These are phyloP conservation scores for Boletus coccyginus DNA, from an alignment of 768 basidiomycete species.

Conservation along the genomic window DNA sequence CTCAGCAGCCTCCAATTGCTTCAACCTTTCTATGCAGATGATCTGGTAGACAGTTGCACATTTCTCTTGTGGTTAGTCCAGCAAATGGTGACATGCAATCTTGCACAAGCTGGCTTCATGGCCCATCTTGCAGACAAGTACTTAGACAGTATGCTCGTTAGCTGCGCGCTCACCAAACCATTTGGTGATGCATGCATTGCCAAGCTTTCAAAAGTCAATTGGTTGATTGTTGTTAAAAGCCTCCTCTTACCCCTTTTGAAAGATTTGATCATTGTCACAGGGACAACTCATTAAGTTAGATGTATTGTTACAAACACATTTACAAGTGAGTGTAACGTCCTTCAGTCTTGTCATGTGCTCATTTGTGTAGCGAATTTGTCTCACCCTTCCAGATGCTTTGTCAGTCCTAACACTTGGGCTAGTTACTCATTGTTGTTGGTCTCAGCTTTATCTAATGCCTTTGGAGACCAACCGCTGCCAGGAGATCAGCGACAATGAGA, in stretches of 20 bases:
- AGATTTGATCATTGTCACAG: conserved; percentile 59
- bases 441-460: conserved; percentile 41
- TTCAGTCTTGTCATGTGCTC: background rate
- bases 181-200: conserved; percentile 66
- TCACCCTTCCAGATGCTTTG: conserved; percentile 74
- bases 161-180: conserved; percentile 65
- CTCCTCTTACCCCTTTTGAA: conserved; percentile 4
- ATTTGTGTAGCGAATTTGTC: conserved; percentile 54
- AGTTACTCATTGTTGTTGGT: conserved; percentile 41
- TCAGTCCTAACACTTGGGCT: conserved; percentile 70
- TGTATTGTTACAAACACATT: conserved; percentile 48
- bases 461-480: conserved; percentile 24
- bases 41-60: conserved; percentile 73
- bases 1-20: conserved; percentile 60
- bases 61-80: conserved; percentile 80
- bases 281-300: conserved; percentile 56
- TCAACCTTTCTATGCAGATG: conserved; percentile 75
- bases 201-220: conserved; percentile 62
- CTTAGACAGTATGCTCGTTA: conserved; percentile 61
- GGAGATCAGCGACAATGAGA: conserved; percentile 37
- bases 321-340: conserved; percentile 50
- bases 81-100: conserved; percentile 72
- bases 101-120: conserved; percentile 79
- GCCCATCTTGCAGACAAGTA: conserved; percentile 79
- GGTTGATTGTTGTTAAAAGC: background rate